Conservation (phyloP, 345 rosid species). For the Camelina sativa region DNA sequence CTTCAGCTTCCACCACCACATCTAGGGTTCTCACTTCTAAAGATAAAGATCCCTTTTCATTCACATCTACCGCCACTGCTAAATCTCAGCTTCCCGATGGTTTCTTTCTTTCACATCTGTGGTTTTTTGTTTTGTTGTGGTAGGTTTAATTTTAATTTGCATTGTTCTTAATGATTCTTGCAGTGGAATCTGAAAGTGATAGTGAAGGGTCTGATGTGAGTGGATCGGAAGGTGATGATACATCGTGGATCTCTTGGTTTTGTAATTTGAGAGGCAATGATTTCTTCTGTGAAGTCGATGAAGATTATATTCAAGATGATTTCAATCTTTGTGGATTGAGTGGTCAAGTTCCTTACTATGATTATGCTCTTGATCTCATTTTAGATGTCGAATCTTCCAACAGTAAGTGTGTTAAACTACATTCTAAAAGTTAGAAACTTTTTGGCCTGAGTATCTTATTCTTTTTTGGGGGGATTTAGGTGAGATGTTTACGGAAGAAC, state of each 20-base stretch:
- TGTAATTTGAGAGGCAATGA: conserved; percentile 96
- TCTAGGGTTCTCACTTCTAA: conserved; percentile 66
- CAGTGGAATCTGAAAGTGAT: conserved; percentile 84
- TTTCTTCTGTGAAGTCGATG: conserved; percentile 97
- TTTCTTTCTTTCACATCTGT: conserved; percentile 12
- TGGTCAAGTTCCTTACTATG: conserved; percentile 93
- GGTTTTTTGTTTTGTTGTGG: not conserved
- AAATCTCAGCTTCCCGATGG: conserved; percentile 62
- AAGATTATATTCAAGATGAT: conserved; percentile 97
- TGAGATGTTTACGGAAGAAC: conserved; percentile 97
- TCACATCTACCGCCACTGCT: conserved; percentile 58
- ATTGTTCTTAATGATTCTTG: conserved; percentile 1
- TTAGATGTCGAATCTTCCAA: conserved; percentile 94
- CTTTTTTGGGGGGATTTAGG: conserved; percentile 50
- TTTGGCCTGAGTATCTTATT: not conserved
- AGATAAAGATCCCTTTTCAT: conserved; percentile 67
- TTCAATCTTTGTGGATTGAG: conserved; percentile 98
- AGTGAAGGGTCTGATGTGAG: conserved; percentile 92
- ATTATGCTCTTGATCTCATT: conserved; percentile 90
- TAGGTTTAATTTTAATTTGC: not conserved
- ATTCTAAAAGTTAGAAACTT: not conserved
- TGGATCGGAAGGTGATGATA: conserved; percentile 97
- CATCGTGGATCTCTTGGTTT: conserved; percentile 99
- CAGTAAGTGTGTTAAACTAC: conserved; percentile 52
- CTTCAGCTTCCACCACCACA: conserved; percentile 84